Evolutionary conservation across 2,329 filamentous ascomycete species (phyloP).

Genomic region (Ophiocordyceps australis): DNA sequence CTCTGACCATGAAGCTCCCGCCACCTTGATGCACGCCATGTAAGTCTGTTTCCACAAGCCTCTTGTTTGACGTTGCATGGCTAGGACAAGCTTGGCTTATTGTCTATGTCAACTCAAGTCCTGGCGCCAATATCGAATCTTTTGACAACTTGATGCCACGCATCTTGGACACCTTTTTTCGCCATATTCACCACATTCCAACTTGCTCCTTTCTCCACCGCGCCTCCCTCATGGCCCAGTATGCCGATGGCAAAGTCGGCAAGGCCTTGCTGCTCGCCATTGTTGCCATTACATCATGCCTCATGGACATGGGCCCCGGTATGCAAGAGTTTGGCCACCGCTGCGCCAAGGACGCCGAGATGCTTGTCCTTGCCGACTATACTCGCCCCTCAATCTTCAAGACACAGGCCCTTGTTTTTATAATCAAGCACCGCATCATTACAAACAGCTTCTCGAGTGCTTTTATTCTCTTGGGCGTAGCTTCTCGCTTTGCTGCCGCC

Average conservation of each 20-base stretch:
- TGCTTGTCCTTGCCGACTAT: constrained; percentile 30
- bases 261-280: constrained; percentile 32
- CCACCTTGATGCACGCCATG: too few species aligned
- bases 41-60: too few species aligned
- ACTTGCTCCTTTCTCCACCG: constrained; percentile 40
- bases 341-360: constrained; percentile 36
- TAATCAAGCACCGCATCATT: constrained; percentile 25
- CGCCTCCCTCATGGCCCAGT: constrained; percentile 40
- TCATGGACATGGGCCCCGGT: constrained; percentile 34
- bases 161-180: constrained; percentile 38
- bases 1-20: too few species aligned
- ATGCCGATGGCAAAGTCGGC: constrained; percentile 37
- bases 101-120: too few species aligned
- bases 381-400: constrained; percentile 37
- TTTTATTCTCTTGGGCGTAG: constrained; percentile 24
- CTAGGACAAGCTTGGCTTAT: too few species aligned
- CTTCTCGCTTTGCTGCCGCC: constrained; percentile 22
- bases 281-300: constrained; percentile 34
- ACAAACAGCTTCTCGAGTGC: constrained; percentile 23
- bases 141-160: too few species aligned
- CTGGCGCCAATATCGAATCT: too few species aligned
- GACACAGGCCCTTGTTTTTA: constrained; percentile 26
- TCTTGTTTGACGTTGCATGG: too few species aligned
- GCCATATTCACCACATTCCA: constrained; percentile 38
- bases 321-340: constrained; percentile 31